These are phyloP conservation scores for Trypanosoma rangeli DNA, from an alignment of 208 protist species.

Conservation along the genomic window DNA sequence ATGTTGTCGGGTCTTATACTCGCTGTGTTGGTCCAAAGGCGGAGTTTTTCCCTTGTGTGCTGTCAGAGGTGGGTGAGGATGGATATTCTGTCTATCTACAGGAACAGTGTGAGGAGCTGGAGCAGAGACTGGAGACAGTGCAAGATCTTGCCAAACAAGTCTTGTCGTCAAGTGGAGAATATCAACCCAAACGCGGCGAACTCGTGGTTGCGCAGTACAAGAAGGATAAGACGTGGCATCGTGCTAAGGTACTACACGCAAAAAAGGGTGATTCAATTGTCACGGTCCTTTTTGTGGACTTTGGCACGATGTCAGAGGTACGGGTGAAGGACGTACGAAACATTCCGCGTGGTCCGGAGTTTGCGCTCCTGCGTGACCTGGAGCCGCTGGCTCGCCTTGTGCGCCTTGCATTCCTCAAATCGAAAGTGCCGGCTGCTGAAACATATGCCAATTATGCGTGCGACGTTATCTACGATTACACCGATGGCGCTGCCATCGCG, in stretches of 20 bases:
- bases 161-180: constrained; percentile 27
- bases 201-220: constrained; percentile 73
- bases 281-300: constrained; percentile 87
- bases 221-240: constrained; percentile 80
- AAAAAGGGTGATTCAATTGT: constrained; percentile 34
- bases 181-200: constrained; percentile 63
- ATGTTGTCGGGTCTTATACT: constrained; percentile 33
- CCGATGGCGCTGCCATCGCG: constrained; percentile 68
- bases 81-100: constrained; percentile 79
- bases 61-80: constrained; percentile 75
- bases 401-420: constrained; percentile 75
- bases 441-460: constrained; percentile 40
- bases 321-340: constrained; percentile 50
- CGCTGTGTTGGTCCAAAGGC: constrained; percentile 50
- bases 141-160: constrained; percentile 62
- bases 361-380: constrained; percentile 66
- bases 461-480: constrained; percentile 66
- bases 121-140: constrained; percentile 42
- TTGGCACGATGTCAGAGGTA: constrained; percentile 75
- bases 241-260: constrained; percentile 61
- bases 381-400: constrained; percentile 60
- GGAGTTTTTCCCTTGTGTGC: constrained; percentile 40
- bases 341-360: constrained; percentile 71
- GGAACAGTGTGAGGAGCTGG: constrained; percentile 39
- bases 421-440: constrained; percentile 36